Conservation (phyloP, 257 asterid genomes). For the Leptodermis oblonga region DNA sequence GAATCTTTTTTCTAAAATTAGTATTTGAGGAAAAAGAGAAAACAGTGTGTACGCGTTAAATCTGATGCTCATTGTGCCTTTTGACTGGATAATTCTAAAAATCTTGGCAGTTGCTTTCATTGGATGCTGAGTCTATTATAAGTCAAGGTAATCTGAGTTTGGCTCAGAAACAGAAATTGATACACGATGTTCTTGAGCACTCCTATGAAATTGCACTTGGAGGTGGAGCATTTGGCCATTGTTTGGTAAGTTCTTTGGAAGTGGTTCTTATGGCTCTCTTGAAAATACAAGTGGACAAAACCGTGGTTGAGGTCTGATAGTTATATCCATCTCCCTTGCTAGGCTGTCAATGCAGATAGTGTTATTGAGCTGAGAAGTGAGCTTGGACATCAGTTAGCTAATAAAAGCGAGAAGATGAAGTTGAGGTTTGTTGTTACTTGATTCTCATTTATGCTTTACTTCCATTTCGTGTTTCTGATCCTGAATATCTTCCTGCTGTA, state of each 20-base stretch:
- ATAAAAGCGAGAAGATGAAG: slow-evolving; percentile 59
- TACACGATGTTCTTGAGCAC: slow-evolving; percentile 54
- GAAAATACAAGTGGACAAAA: background rate
- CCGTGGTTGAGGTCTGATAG: background rate
- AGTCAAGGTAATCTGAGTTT: slow-evolving; percentile 63
- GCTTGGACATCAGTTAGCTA: slow-evolving; percentile 85
- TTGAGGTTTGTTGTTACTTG: slow-evolving; percentile 54
- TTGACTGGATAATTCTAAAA: background rate
- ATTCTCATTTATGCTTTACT: slow-evolving; percentile 10
- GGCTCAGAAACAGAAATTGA: slow-evolving; percentile 52
- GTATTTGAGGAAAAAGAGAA: background rate
- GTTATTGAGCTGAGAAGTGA: slow-evolving; percentile 73
- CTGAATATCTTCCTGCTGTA: background rate
- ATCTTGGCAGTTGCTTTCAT: slow-evolving; percentile 56
- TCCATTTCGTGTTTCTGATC: background rate
- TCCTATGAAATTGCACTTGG: slow-evolving; percentile 75
- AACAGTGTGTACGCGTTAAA: background rate
- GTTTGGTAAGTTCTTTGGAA: slow-evolving; percentile 52
- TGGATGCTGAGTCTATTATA: slow-evolving; percentile 60
- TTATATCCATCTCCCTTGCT: slow-evolving; percentile 10
- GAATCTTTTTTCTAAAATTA: background rate
- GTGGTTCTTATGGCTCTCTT: slow-evolving; percentile 13
- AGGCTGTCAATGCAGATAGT: slow-evolving; percentile 83
- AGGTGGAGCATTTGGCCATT: slow-evolving; percentile 62
- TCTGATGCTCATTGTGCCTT: background rate